These are phyloP conservation scores for Suhomyces faveliae DNA, from an alignment of 805 yeast species.

Conservation along the genomic window DNA sequence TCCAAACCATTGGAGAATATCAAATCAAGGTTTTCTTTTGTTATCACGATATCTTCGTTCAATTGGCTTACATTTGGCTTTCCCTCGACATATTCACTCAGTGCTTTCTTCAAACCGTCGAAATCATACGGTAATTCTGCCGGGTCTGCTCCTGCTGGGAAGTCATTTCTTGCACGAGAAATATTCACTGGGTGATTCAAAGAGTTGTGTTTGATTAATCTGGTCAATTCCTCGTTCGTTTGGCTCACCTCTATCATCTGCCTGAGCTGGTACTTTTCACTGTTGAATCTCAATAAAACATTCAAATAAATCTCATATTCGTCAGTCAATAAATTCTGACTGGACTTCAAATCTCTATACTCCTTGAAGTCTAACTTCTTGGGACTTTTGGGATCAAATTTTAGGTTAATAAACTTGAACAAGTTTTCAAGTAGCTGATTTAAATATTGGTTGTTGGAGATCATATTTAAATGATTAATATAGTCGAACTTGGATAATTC, in stretches of 20 bases:
- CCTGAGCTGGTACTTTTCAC: constrained; percentile 40
- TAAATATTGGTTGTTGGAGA: constrained; percentile 40
- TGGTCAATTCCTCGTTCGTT: constrained; percentile 40
- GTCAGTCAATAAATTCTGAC: constrained; percentile 17
- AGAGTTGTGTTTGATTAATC: constrained; percentile 26
- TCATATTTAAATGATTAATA: constrained; percentile 37
- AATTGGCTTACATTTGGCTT: neutral
- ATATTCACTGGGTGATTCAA: constrained; percentile 14
- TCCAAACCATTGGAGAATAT: constrained; percentile 20
- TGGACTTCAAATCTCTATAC: constrained; percentile 15
- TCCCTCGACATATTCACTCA: neutral
- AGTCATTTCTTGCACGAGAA: neutral
- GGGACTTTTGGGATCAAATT: constrained; percentile 12
- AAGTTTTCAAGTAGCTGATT: constrained; percentile 37
- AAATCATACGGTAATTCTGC: neutral
- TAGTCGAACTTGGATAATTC: constrained; percentile 48
- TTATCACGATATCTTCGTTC: constrained; percentile 15
- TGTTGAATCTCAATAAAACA: constrained; percentile 37
- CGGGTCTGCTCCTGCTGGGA: neutral
- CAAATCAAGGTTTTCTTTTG: constrained; percentile 28
- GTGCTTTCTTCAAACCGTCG: neutral
- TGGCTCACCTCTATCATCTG: constrained; percentile 41
- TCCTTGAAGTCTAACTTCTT: constrained; percentile 15
- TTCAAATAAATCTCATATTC: constrained; percentile 33
- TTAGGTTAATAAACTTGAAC: constrained; percentile 32